phyloP scores from a whole-genome alignment of 129 eudicot species.

The Centaurea solstitialis region DNA sequence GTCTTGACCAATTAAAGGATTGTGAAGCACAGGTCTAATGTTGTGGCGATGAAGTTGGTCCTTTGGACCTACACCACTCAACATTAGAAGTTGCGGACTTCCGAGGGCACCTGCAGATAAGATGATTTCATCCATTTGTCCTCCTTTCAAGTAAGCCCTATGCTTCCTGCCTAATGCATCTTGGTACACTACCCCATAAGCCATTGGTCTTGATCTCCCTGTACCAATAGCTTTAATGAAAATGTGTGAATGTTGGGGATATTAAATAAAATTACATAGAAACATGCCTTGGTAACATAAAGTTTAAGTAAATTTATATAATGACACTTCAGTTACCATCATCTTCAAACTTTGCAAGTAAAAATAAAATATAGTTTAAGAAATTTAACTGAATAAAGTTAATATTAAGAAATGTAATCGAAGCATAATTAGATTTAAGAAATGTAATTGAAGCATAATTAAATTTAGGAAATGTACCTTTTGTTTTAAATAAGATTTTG shows the following conservation, averaged over 20 bases:
- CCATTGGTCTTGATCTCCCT: background rate
- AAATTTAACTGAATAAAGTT: background rate
- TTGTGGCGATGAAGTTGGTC: background rate
- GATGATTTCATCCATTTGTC: background rate
- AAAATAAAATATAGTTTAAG: background rate
- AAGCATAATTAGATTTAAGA: background rate
- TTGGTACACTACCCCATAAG: background rate
- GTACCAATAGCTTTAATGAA: background rate
- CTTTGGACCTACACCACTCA: background rate
- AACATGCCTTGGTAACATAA: background rate
- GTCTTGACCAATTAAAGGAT: background rate
- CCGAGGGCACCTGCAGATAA: background rate
- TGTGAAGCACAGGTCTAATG: background rate
- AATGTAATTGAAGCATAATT: background rate
- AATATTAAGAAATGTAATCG: background rate
- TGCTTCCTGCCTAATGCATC: background rate
- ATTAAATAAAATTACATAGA: background rate
- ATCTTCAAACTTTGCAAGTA: background rate
- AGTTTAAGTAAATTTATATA: background rate
- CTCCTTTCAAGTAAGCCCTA: constrained; percentile 1
- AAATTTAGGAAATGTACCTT: background rate
- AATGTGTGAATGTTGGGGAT: background rate
- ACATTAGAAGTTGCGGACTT: constrained; percentile 2
- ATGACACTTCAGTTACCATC: background rate
- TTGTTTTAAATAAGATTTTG: constrained; percentile 17